Evolutionary conservation across 495 filamentous ascomycete genomes (phyloP).

Genomic region (Parmelia sp.): DNA sequence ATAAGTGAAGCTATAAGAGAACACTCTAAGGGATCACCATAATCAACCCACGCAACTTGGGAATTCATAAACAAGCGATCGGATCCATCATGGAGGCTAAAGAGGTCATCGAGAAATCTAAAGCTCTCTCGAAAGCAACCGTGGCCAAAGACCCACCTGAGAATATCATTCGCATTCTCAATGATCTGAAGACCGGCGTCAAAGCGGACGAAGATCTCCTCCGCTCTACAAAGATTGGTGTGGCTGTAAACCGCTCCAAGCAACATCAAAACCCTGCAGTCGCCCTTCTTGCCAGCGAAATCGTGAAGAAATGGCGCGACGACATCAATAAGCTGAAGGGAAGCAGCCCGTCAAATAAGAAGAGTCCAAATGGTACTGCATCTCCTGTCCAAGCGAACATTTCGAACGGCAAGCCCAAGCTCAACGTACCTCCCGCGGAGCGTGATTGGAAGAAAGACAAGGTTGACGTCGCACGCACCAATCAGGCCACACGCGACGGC

Average conservation of each 20-base stretch:
- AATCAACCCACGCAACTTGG: not conserved
- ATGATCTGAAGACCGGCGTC: slow-evolving; percentile 68
- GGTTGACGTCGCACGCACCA: slow-evolving; percentile 63
- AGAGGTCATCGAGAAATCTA: slow-evolving; percentile 66
- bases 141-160: slow-evolving; percentile 57
- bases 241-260: slow-evolving; percentile 78
- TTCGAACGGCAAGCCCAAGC: slow-evolving; percentile 40
- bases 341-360: slow-evolving; percentile 45
- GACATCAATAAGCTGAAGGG: slow-evolving; percentile 68
- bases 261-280: slow-evolving; percentile 70
- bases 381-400: slow-evolving; percentile 21
- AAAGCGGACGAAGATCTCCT: slow-evolving; percentile 79
- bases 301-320: slow-evolving; percentile 81
- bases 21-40: not conserved
- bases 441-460: slow-evolving; percentile 74
- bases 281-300: slow-evolving; percentile 63
- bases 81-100: slow-evolving; percentile 63
- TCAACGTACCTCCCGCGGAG: slow-evolving; percentile 68
- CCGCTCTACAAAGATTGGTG: slow-evolving; percentile 81
- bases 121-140: slow-evolving; percentile 71
- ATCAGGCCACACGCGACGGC: slow-evolving; percentile 64
- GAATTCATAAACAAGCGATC: not conserved
- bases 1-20: not conserved
- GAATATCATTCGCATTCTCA: slow-evolving; percentile 61
- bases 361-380: slow-evolving; percentile 38